Evolutionary conservation across 352 stramenopile species (phyloP), one percentile per base, ranked within the genome.

Genomic region (Globisporangium paroecandrum): DNA sequence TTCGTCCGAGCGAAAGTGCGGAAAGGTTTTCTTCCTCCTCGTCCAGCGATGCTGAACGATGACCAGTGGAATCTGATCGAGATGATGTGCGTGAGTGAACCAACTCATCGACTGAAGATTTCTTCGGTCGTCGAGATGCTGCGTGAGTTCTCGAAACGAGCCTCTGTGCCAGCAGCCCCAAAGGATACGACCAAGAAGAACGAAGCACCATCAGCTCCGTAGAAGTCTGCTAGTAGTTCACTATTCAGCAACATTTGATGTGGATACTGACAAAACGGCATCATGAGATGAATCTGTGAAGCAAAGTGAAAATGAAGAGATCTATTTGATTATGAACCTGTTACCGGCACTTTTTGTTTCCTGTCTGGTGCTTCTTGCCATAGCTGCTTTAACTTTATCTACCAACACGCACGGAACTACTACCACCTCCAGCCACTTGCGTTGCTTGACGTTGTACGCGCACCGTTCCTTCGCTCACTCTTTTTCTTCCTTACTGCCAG

Each of bases 401-500:
- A 22, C 18, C 43, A 51, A 22, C 43, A 20, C 9, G 43, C 47
- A 55, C 47, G 20, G 1, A 32, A 32, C 27, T 9, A 55, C 9
- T 22, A 29, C n/a, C 47, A 29, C 47, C 22, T 24, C 18, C 46
- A 53, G 18, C 18, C n/a, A 55, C n/a, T 55, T 27, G 22, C 20
- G 3, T n/a, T 24, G 53, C 25, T 22, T 22, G 25, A 22, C 15
- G 53, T 29, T 38, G 24, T 4, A 13, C 38, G 15, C 10, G 22
- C 22, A 36, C 27, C 13, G 3, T 22, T 46, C 1, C 46, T n/a
- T 22, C 61, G 20, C 8, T 29, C 24, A 9, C 27, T 49, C 18
- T 7, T 49, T n/a, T 7, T n/a, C n/a, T 18, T 46, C 49, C 20
- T 70, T 51, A 38, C 60, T 89, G 71, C 77, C 76, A 88, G 4